phyloP scores from a whole-genome alignment of 148 eudicot genomes.

The Rhododendron griersonianum region DNA sequence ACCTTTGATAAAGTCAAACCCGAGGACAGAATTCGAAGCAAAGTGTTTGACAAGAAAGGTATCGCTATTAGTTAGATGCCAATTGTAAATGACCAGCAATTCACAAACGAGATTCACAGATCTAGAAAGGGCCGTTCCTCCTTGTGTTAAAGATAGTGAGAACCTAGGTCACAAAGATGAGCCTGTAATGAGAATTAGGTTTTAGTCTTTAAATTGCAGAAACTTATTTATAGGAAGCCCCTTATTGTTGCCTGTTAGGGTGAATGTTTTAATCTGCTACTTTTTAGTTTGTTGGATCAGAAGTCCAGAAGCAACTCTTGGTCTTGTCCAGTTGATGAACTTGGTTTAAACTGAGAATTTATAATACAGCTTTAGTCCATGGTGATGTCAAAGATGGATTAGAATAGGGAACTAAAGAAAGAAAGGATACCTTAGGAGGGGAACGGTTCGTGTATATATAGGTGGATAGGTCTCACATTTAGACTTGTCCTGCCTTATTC shows the following conservation, averaged over 20 bases:
- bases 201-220: not conserved
- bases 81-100: not conserved
- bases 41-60: not conserved
- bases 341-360: not conserved
- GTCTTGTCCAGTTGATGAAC: not conserved
- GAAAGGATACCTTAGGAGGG: not conserved
- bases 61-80: not conserved
- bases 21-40: not conserved
- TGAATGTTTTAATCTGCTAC: not conserved
- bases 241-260: not conserved
- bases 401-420: not conserved
- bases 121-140: not conserved
- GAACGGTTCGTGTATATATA: not conserved
- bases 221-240: not conserved
- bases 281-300: not conserved
- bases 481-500: not conserved
- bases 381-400: not conserved
- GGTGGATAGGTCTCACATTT: not conserved
- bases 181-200: not conserved
- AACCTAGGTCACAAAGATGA: not conserved
- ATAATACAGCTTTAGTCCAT: not conserved
- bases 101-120: not conserved
- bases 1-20: not conserved
- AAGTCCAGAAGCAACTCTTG: not conserved
- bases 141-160: not conserved